Evolutionary conservation across 2,329 filamentous ascomycete genomes (phyloP).

Genomic region (Verticillium nubilum): DNA sequence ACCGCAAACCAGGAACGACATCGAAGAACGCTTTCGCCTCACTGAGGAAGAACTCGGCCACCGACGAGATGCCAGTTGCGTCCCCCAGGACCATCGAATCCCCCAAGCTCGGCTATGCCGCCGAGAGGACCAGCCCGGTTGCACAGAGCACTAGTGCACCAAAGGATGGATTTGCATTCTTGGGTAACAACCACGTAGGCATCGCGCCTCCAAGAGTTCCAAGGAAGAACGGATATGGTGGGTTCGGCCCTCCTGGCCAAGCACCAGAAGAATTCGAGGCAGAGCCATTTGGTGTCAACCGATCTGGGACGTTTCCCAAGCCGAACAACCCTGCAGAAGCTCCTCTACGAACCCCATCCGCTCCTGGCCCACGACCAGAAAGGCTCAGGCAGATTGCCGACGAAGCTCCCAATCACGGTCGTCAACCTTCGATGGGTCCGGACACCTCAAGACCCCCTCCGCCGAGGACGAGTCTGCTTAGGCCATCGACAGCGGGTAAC

Average conservation of each 20-base stretch:
- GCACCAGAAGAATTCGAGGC: slow-evolving; percentile 30
- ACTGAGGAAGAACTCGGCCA: slow-evolving; percentile 2
- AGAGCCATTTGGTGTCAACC: slow-evolving; percentile 30
- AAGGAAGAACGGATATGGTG: slow-evolving; percentile 51
- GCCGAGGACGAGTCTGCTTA: slow-evolving; percentile 43
- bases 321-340: slow-evolving; percentile 28
- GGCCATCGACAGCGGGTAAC: slow-evolving; percentile 31
- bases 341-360: slow-evolving; percentile 40
- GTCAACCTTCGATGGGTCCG: slow-evolving; percentile 38
- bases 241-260: slow-evolving; percentile 45
- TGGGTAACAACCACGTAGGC: slow-evolving; percentile 9
- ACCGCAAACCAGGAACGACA: slow-evolving; percentile 18
- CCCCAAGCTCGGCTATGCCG: background rate
- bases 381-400: slow-evolving; percentile 22
- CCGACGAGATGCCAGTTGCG: background rate
- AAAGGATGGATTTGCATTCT: slow-evolving; percentile 1
- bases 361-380: slow-evolving; percentile 36
- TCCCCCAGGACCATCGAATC: background rate
- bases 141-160: background rate
- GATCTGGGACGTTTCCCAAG: slow-evolving; percentile 50
- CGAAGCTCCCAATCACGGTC: slow-evolving; percentile 14
- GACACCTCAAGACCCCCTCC: slow-evolving; percentile 49
- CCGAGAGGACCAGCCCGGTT: background rate
- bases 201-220: slow-evolving; percentile 32
- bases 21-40: slow-evolving; percentile 2